Evolutionary conservation across 1,284 basidiomycete genomes (phyloP), one percentile per base, ranked within the genome.

Genomic region (Cystobasidiaceae sp.): DNA sequence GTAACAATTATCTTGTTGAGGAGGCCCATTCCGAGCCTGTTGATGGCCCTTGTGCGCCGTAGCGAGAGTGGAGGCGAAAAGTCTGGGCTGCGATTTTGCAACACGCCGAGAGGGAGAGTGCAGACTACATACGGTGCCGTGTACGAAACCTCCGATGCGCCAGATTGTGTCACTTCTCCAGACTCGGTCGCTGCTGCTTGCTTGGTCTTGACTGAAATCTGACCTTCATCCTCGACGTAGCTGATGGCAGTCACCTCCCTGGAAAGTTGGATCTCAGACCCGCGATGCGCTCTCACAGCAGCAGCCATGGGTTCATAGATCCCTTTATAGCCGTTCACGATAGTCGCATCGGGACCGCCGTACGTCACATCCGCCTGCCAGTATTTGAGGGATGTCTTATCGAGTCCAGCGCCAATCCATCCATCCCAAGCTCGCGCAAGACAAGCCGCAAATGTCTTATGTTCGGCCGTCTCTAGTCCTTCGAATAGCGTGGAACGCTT

Each of bases 71-170:
- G 60, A 8, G 77, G 77, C 28, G 73, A 68, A 56, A 78, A 78
- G n/a, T 69, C 67, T 2, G 67, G 69, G 0, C 70, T 69, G 3
- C 68, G 64, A 28, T 62, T 58, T 57, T 78, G 71, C n/a, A 78
- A 71, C 19, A 78, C 76, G 4, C 77, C 77, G n/a, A 78, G 69
- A 3, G 77, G 77, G 27, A 78, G 69, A n/a, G 77, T 77, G 58
- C 74, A 71, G 21, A 78, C 68, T 8, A 70, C 71, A 30, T 70
- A 71, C 23, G 61, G 57, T 8, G 75, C 75, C 17, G 59, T 27
- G 57, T 69, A 68, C n/a, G n/a, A n/a, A n/a, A n/a, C n/a, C n/a
- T n/a, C n/a, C n/a, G n/a, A n/a, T n/a, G n/a, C n/a, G n/a, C n/a
- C n/a, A n/a, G n/a, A n/a, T n/a, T n/a, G n/a, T 9, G 15, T 56